A percentile compares a stretch with the other conserved stretches of the same genome.
These are phyloP conservation scores for Mariannaea sp. DNA, from an alignment of 2,329 filamentous ascomycete genomes.

Conservation along the genomic window DNA sequence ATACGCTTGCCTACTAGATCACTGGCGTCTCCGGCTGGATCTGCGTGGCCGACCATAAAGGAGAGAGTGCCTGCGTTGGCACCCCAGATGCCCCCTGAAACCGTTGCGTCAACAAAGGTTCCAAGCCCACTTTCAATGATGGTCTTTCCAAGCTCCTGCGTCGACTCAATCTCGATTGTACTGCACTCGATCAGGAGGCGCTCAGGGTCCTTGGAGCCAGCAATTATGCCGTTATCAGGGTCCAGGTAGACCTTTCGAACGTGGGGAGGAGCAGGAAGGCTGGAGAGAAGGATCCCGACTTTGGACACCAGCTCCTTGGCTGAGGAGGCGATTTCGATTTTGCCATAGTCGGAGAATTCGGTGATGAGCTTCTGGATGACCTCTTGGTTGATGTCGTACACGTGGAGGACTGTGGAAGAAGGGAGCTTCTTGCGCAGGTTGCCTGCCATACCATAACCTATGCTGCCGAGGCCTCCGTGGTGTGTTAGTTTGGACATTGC, in stretches of 20 bases:
- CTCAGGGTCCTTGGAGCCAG: background rate
- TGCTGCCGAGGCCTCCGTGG: conserved; percentile 9
- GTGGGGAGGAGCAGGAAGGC: background rate
- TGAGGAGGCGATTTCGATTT: conserved; percentile 1
- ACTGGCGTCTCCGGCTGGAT: background rate
- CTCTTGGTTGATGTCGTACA: conserved; percentile 1
- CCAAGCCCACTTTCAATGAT: conserved; percentile 8
- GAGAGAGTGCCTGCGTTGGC: conserved; percentile 10
- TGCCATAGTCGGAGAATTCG: conserved; percentile 2
- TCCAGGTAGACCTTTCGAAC: conserved; percentile 14
- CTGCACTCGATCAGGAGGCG: conserved; percentile 13
- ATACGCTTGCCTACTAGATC: conserved; percentile 1
- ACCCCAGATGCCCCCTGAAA: conserved; percentile 11
- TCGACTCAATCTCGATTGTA: conserved; percentile 13
- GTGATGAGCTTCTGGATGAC: background rate
- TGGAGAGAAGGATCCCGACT: background rate
- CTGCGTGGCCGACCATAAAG: conserved; percentile 13
- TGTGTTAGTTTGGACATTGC: too few species aligned
- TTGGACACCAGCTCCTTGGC: conserved; percentile 2
- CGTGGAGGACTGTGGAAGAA: background rate
- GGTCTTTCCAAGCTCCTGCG: conserved; percentile 1
- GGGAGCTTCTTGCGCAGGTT: conserved; percentile 8
- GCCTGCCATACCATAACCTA: conserved; percentile 10
- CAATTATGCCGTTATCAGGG: conserved; percentile 4
- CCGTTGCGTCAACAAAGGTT: conserved; percentile 11